phyloP scores from a whole-genome alignment of 2,329 filamentous ascomycete species.

The Aspergillus neoniger region DNA sequence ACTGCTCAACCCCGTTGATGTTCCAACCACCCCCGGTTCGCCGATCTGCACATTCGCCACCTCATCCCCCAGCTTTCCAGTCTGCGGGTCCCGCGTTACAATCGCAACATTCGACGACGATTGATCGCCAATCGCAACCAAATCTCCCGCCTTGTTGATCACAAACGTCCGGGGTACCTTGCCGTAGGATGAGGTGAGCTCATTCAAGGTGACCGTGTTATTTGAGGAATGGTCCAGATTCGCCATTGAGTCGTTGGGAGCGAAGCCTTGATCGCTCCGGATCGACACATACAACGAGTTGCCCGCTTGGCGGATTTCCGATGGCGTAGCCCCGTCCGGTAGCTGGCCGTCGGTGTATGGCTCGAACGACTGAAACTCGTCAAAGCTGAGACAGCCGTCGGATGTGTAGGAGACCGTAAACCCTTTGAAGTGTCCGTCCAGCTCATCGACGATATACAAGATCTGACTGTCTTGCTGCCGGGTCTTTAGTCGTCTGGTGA shows the following conservation, averaged over 20 bases:
- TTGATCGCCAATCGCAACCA: conserved; percentile 69
- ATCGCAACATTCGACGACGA: conserved; percentile 62
- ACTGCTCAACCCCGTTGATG: conserved; percentile 36
- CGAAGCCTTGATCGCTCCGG: conserved; percentile 33
- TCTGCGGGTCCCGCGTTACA: conserved; percentile 59
- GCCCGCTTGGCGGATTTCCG: conserved; percentile 29
- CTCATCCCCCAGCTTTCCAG: conserved; percentile 58
- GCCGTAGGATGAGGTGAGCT: conserved; percentile 66
- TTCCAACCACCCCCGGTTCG: conserved; percentile 27
- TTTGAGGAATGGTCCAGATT: conserved; percentile 53
- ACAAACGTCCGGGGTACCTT: conserved; percentile 67
- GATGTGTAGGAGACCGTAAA: conserved; percentile 43
- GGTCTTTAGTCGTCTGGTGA: conserved; percentile 1
- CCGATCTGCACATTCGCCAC: conserved; percentile 36
- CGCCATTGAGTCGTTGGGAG: conserved; percentile 33
- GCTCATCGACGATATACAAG: conserved; percentile 58
- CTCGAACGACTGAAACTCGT: conserved; percentile 25
- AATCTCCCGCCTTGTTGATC: conserved; percentile 63
- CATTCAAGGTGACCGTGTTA: conserved; percentile 59
- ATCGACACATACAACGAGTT: conserved; percentile 35
- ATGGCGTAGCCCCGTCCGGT: conserved; percentile 30
- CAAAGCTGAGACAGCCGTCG: conserved; percentile 30
- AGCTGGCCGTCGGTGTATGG: conserved; percentile 30
- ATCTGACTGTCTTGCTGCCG: conserved; percentile 16
- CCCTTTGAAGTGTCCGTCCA: conserved; percentile 54